Base-by-base conservation (phyloP, 2,329 filamentous ascomycete genomes). In the Macrophomina tecta region DNA sequence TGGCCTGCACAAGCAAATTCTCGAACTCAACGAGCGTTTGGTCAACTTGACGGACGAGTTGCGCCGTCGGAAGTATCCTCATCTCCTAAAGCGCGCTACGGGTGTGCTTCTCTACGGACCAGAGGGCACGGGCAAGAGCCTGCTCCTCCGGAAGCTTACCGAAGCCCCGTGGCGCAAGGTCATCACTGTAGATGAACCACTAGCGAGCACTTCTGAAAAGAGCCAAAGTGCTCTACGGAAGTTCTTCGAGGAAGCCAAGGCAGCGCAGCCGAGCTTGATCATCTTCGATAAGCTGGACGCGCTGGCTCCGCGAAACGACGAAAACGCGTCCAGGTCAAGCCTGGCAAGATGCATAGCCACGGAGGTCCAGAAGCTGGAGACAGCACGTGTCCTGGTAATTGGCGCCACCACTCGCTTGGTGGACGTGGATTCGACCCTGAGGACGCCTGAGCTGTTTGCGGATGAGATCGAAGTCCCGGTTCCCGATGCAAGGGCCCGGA, bases 111-210 rank as follows among this genome's bases (percentile, higher is more conserved):
- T 97, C 4, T 90, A 96, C 75, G 94, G 94, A 14, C 89, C 91
- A 18, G 87, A 88, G 69, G 94, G 94, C 11, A 96, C 92, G 0
- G 94, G 94, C 30, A 97, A 97, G 80, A 90, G 88, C 0, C 84
- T 91, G 69, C 82, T 97, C 0, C 81, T 97, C 1, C 78, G 90
- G 16, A 86, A 87, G 38, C 83, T 97, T 23, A 86, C 89, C 8
- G 69, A 77, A 38, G 84, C 82, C 6, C 87, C 88, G 0, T 97
- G 93, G 91, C 87, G 87, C 28, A 87, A 86, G 48, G 87, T 93
- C 0, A 85, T 91, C 70, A 85, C 82, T 65, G 81, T 94, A 64
- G 82, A 85, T 65, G 80, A 82, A 6, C 80, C 83, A 16, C 72
- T 71, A 58, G 68, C 78, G 14, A 68, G 73, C 48, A 74, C 77